Evolutionary conservation across 2,329 filamentous ascomycete genomes (phyloP).

Genomic region (Penicillium sp.): DNA sequence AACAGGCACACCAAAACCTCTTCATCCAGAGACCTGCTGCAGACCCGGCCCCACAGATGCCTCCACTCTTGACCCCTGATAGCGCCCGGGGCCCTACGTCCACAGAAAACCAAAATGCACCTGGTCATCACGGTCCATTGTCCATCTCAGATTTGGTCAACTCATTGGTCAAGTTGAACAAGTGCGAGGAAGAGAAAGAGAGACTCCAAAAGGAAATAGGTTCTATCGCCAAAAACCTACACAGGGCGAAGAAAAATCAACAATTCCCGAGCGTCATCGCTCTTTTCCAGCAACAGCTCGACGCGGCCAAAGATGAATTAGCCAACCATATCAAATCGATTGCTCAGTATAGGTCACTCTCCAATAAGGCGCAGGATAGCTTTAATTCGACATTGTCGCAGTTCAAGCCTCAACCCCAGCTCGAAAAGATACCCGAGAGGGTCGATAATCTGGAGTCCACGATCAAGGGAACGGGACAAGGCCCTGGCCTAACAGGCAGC

Average conservation of each 20-base stretch:
- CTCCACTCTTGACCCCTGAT: background rate
- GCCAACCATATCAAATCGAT: background rate
- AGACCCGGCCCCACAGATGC: background rate
- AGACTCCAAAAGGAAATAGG: conserved; percentile 25
- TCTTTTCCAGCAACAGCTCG: conserved; percentile 15
- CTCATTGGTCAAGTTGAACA: conserved; percentile 4
- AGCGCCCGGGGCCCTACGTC: background rate
- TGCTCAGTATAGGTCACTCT: background rate
- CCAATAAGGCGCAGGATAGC: background rate
- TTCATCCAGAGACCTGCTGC: background rate
- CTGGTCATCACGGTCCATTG: background rate
- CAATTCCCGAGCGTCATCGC: conserved; percentile 21
- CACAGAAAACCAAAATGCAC: background rate
- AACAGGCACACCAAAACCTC: background rate
- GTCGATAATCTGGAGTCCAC: conserved; percentile 16
- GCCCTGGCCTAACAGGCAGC: background rate
- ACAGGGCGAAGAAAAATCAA: conserved; percentile 15
- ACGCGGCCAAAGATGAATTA: conserved; percentile 7
- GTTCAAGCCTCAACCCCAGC: background rate
- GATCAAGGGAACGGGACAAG: conserved; percentile 1
- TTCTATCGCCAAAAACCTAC: conserved; percentile 32
- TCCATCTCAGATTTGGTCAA: background rate
- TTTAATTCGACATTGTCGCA: background rate
- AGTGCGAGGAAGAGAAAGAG: conserved; percentile 21
- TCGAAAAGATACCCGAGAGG: conserved; percentile 6